Evolutionary conservation across 306 rosid genomes (phyloP).

Genomic region (Arachis stenosperma): DNA sequence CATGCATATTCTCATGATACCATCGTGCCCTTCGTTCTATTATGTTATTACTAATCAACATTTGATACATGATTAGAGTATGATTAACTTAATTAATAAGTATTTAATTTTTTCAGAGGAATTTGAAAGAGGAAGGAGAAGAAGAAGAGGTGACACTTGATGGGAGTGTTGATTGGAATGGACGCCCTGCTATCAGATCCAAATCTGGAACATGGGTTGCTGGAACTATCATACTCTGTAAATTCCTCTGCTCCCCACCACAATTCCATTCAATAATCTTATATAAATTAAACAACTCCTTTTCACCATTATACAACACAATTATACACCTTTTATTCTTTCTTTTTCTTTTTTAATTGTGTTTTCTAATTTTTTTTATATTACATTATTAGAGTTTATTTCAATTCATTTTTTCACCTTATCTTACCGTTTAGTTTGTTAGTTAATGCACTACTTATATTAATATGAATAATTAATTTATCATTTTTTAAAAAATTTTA

Average conservation of each 20-base stretch:
- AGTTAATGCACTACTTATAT: too few species aligned
- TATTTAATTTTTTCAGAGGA: conserved; percentile 32
- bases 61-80: background rate
- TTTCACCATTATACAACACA: too few species aligned
- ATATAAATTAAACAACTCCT: too few species aligned
- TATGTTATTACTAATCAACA: background rate
- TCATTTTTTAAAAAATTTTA: too few species aligned
- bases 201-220: conserved; percentile 93
- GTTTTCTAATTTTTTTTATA: too few species aligned
- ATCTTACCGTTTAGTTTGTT: too few species aligned
- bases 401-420: too few species aligned
- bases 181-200: conserved; percentile 70
- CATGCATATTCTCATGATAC: background rate
- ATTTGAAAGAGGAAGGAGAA: conserved; percentile 67
- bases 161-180: conserved; percentile 87
- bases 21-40: background rate
- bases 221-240: conserved; percentile 82
- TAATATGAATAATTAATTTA: too few species aligned
- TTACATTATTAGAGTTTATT: too few species aligned
- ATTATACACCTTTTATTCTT: too few species aligned
- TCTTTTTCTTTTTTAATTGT: too few species aligned
- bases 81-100: background rate
- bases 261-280: too few species aligned
- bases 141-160: conserved; percentile 65
- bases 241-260: conserved; percentile 6